Evolutionary conservation across 2,329 filamentous ascomycete species (phyloP), one percentile per base, ranked within the genome.

Genomic region (Tolypocladium tundrense): DNA sequence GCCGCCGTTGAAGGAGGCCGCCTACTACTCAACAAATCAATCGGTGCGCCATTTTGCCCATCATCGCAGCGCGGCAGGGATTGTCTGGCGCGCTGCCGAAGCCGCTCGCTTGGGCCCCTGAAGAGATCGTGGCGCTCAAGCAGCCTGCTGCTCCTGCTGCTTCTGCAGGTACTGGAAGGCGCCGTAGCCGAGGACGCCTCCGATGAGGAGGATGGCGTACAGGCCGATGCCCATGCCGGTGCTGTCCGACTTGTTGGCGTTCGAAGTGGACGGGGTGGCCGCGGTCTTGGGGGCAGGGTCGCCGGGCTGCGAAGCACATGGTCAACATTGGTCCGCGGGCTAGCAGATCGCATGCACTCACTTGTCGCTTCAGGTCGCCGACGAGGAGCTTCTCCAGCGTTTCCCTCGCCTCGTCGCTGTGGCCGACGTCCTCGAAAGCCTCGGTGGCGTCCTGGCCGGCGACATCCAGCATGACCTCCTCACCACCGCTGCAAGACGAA

Each of bases 341-440:
- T 24, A 19, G 19, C 9, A 31, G 31, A 45, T 56, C 35, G 21
- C 40, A 54, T 58, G 6, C 9, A 72, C 85, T 69, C 82, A 95
- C 90, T 80, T 83, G 73, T 74, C 90, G 84, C 86, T 96, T 95
- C 73, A 97, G 76, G 42, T 72, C 80, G 64, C 90, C 92, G 65
- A 94, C 82, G 56, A 86, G 76, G 64, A 96, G 79, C 69, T 85
- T 84, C 39, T 88, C 86, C 59, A 99, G 86, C 65, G 96, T 93
- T 80, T 97, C 93, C 65, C 94, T 88, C 65, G 94, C 94, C 82
- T 99, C 94, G 76, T 99, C 94, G 69, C 90, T 95, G 88, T 99
- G 94, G 71, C 94, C 94, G 70, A 99, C 94, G 77, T 99, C 94
- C 80, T 99, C 94, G 73, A 99, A 99, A 61, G 94, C 93, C 79